phyloP scores from a whole-genome alignment of 2,329 filamentous ascomycete genomes.

The Amylocarpus encephaloides region DNA sequence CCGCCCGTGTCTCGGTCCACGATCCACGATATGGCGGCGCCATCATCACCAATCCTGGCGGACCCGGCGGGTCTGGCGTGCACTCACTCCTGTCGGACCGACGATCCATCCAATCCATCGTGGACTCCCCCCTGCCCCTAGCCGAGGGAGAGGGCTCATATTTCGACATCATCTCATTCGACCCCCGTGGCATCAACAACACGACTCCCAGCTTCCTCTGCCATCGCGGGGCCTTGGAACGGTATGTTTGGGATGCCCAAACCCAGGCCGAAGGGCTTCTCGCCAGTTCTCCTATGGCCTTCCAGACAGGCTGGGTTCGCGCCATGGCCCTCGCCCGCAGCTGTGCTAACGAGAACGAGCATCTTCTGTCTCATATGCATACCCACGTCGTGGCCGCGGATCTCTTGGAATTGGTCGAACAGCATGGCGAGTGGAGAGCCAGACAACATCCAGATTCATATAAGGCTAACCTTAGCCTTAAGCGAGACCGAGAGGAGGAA shows the following conservation, averaged over 20 bases:
- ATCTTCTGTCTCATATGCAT: background rate
- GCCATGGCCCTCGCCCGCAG: too few species aligned
- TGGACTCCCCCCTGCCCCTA: slow-evolving; percentile 26
- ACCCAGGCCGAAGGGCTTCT: background rate
- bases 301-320: too few species aligned
- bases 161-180: slow-evolving; percentile 36
- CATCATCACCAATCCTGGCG: slow-evolving; percentile 37
- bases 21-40: slow-evolving; percentile 34
- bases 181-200: slow-evolving; percentile 36
- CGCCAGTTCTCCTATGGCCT: too few species aligned
- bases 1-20: slow-evolving; percentile 33
- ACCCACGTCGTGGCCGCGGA: background rate
- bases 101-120: slow-evolving; percentile 23
- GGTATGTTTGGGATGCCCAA: background rate
- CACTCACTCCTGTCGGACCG: slow-evolving; percentile 23
- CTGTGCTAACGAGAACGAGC: background rate
- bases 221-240: slow-evolving; percentile 26
- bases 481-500: background rate
- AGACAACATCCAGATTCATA: background rate
- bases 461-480: too few species aligned
- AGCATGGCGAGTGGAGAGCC: background rate
- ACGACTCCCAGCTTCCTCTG: slow-evolving; percentile 31
- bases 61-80: slow-evolving; percentile 36
- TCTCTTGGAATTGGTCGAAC: background rate
- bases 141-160: slow-evolving; percentile 21